phyloP scores from a whole-genome alignment of 805 yeast genomes.

The Blastobotrys terrestris region DNA sequence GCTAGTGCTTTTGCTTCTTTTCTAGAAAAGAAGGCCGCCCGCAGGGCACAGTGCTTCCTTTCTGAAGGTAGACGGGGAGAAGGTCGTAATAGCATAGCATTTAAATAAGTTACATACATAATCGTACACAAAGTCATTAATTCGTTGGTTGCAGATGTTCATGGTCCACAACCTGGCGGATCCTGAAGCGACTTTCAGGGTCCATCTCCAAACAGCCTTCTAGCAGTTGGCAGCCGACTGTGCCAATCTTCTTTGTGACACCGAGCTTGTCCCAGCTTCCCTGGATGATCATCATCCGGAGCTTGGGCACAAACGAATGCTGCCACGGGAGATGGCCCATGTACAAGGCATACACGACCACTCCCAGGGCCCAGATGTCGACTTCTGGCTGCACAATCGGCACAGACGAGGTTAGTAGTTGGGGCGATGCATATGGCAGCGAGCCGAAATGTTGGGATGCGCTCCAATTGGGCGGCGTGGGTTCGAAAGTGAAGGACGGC shows the following conservation, averaged over 20 bases:
- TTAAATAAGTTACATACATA: conserved; percentile 1
- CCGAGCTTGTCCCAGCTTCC: conserved; percentile 52
- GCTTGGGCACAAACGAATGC: conserved; percentile 75
- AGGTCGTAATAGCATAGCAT: not conserved
- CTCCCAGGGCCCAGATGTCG: conserved; percentile 91
- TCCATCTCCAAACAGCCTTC: conserved; percentile 16
- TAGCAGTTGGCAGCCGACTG: conserved; percentile 12
- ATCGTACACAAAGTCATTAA: not conserved
- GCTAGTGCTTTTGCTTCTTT: too few relatives aligned
- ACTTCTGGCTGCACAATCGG: conserved; percentile 55
- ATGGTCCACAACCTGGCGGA: conserved; percentile 12
- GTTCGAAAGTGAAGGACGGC: not conserved
- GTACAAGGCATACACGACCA: conserved; percentile 63
- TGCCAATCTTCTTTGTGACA: conserved; percentile 25
- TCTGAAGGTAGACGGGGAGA: not conserved
- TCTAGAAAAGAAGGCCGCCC: not conserved
- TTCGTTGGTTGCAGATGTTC: not conserved
- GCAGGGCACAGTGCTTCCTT: too few relatives aligned
- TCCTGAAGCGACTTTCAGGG: conserved; percentile 11
- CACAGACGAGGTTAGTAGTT: conserved; percentile 53
- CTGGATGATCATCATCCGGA: conserved; percentile 63
- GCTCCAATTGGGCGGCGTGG: not conserved
- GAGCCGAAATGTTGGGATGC: conserved; percentile 59
- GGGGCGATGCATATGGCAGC: conserved; percentile 90
- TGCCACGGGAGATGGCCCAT: conserved; percentile 75